Evolutionary conservation across 2,329 filamentous ascomycete genomes (phyloP).

Genomic region (Metarhizium anisopliae): DNA sequence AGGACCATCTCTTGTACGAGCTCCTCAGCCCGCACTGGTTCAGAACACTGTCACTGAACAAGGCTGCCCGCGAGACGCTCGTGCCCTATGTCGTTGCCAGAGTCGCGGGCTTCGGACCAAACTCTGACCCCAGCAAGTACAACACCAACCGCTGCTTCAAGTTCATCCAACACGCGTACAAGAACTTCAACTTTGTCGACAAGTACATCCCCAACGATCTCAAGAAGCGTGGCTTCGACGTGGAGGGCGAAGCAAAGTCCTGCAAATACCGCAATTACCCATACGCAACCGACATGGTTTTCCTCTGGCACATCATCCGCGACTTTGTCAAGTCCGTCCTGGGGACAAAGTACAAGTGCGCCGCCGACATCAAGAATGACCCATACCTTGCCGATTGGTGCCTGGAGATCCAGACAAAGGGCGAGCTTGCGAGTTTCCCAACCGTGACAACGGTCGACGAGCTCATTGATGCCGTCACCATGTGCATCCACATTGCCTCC

Average conservation of each 20-base stretch:
- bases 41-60: slow-evolving; percentile 40
- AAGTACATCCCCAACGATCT: slow-evolving; percentile 39
- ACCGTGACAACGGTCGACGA: slow-evolving; percentile 29
- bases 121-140: slow-evolving; percentile 15
- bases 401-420: slow-evolving; percentile 29
- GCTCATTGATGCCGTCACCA: slow-evolving; percentile 36
- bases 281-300: slow-evolving; percentile 35
- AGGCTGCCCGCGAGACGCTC: slow-evolving; percentile 32
- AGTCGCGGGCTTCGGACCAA: slow-evolving; percentile 30
- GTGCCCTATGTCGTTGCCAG: slow-evolving; percentile 34
- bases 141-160: slow-evolving; percentile 10
- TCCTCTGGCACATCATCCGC: slow-evolving; percentile 34
- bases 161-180: slow-evolving; percentile 30
- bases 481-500: slow-evolving; percentile 43
- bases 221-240: slow-evolving; percentile 31
- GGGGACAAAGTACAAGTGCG: not conserved
- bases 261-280: slow-evolving; percentile 31
- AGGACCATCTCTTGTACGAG: slow-evolving; percentile 32
- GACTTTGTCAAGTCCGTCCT: slow-evolving; percentile 25
- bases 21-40: slow-evolving; percentile 39
- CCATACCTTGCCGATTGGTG: slow-evolving; percentile 29
- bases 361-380: not conserved
- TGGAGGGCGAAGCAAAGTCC: slow-evolving; percentile 25
- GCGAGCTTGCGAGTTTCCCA: slow-evolving; percentile 32
- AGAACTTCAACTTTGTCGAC: slow-evolving; percentile 33